These are phyloP conservation scores for Penicillium sp. DNA, from an alignment of 2,329 filamentous ascomycete species.

Conservation along the genomic window DNA sequence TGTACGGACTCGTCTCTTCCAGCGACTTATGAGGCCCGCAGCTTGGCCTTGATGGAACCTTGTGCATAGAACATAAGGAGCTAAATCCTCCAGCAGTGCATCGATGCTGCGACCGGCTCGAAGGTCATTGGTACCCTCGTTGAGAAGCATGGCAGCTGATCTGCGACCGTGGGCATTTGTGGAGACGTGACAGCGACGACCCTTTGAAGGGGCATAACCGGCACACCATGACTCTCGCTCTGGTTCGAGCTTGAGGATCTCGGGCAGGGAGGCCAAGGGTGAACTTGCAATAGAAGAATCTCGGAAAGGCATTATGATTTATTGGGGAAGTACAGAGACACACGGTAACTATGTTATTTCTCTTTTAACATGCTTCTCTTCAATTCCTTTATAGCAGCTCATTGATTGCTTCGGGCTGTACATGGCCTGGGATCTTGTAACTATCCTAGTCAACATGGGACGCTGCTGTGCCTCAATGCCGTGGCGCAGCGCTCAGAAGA, in stretches of 20 bases:
- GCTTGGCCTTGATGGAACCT: conserved; percentile 23
- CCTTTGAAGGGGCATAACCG: conserved; percentile 17
- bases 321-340: too few species aligned
- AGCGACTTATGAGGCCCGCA: conserved; percentile 4
- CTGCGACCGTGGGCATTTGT: conserved; percentile 15
- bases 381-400: too few species aligned
- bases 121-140: conserved; percentile 15
- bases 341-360: too few species aligned
- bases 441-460: too few species aligned
- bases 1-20: conserved; percentile 10
- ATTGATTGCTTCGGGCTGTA: too few species aligned
- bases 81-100: conserved; percentile 19
- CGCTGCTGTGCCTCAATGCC: too few species aligned
- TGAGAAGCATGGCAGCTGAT: conserved; percentile 14
- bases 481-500: too few species aligned
- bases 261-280: conserved; percentile 10
- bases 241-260: conserved; percentile 21
- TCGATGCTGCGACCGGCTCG: conserved; percentile 12
- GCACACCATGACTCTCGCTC: conserved; percentile 18
- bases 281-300: not conserved
- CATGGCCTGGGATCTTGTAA: too few species aligned
- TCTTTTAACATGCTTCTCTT: too few species aligned
- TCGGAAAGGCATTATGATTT: conserved; percentile 3
- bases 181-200: conserved; percentile 15
- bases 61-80: conserved; percentile 25